Conservation (phyloP, 2,329 filamentous ascomycete species). For the Colletotrichum liriopes region DNA sequence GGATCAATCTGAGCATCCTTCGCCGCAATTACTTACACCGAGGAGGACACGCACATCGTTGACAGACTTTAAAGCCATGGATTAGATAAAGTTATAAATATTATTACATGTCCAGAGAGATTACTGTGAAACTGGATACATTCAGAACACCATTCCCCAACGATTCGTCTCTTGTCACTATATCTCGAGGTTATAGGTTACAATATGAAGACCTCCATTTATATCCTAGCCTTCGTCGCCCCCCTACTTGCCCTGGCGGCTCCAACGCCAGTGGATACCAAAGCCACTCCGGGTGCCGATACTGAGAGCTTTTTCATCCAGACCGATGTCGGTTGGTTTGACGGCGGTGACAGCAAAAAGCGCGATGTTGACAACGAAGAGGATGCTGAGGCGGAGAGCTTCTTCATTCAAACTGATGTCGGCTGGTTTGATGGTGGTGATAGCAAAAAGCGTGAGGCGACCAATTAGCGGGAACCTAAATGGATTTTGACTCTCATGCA, state of each 20-base stretch:
- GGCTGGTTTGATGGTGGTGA: neutral
- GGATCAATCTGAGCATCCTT: neutral
- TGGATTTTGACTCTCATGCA: neutral
- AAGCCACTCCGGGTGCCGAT: neutral
- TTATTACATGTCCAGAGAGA: neutral
- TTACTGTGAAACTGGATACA: neutral
- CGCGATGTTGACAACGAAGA: neutral
- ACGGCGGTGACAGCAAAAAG: constrained; percentile 3
- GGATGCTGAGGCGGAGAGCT: neutral
- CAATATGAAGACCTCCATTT: neutral
- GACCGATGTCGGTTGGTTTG: neutral
- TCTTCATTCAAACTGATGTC: neutral
- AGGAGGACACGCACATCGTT: neutral
- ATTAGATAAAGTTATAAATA: neutral
- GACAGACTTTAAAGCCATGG: neutral
- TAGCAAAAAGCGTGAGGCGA: neutral
- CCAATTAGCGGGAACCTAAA: neutral
- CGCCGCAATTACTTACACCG: neutral
- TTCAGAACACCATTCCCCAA: neutral
- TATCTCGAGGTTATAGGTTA: neutral
- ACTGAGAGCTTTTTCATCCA: neutral
- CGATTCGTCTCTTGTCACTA: neutral
- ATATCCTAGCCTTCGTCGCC: neutral
- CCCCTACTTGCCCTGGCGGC: neutral
- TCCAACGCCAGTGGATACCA: neutral